Evolutionary conservation across 192 early-diverging fungal species (phyloP).

Genomic region (Coemansia sp.): DNA sequence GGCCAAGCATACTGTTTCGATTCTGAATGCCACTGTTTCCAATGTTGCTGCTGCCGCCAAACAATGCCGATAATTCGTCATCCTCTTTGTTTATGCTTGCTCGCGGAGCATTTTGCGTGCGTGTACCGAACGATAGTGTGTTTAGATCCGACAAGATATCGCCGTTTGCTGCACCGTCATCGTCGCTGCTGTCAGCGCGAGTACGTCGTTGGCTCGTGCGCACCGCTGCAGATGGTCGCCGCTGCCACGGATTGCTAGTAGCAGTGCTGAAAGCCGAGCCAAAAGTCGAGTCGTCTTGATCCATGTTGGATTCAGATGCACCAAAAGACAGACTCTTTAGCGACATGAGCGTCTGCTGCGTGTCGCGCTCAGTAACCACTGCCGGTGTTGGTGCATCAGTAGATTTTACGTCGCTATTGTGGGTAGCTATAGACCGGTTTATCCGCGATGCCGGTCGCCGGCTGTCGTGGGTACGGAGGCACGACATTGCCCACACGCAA

Average conservation of each 20-base stretch:
- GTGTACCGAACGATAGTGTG: constrained; percentile 19
- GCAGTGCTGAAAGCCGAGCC: constrained; percentile 15
- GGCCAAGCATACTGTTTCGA: background rate
- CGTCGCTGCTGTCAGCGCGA: constrained; percentile 17
- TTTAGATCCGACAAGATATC: constrained; percentile 16
- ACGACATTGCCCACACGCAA: constrained; percentile 9
- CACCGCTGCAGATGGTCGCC: background rate
- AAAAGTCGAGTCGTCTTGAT: constrained; percentile 36
- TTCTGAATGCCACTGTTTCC: background rate
- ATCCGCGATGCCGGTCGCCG: constrained; percentile 16
- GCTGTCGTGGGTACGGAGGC: constrained; percentile 12
- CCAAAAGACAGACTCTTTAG: constrained; percentile 39
- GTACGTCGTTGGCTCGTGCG: background rate
- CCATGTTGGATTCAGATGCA: constrained; percentile 34
- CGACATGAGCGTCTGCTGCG: constrained; percentile 22
- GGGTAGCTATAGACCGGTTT: background rate
- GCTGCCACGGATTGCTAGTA: background rate
- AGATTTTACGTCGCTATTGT: background rate
- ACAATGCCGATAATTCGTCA: constrained; percentile 21
- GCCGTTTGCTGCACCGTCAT: constrained; percentile 7
- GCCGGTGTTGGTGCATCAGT: background rate
- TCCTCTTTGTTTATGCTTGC: constrained; percentile 2
- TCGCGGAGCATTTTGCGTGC: background rate
- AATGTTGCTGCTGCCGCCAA: background rate
- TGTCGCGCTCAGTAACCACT: background rate